Percentiles rank a stretch among this genome's conserved stretches.
Conservation (phyloP, 306 rosid genomes). For the Cicer yamashitae region DNA sequence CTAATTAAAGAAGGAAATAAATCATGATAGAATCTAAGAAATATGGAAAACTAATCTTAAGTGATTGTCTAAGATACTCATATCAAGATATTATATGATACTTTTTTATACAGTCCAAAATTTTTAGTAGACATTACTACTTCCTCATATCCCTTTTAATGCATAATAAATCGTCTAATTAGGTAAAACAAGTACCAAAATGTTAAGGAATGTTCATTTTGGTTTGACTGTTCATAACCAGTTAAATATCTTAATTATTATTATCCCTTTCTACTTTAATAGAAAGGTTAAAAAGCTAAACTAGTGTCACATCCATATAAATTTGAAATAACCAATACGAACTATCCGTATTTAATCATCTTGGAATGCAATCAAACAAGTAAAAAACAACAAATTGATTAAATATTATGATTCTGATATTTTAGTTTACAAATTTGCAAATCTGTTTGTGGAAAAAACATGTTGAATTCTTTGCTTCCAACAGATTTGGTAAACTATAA, state of each 20-base stretch:
- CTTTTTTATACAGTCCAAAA: background rate
- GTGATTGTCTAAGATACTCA: background rate
- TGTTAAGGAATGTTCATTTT: constrained; percentile 15
- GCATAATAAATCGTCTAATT: background rate
- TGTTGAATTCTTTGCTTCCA: background rate
- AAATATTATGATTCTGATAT: background rate
- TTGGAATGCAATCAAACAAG: constrained; percentile 17
- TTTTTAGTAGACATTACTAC: background rate
- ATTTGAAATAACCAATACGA: constrained; percentile 11
- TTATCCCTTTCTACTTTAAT: background rate
- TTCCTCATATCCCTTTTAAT: background rate
- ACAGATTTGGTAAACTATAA: constrained; percentile 13
- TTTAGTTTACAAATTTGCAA: constrained; percentile 14
- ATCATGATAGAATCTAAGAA: background rate
- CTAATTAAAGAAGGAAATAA: background rate
- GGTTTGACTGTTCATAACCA: constrained; percentile 19
- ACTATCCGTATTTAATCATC: constrained; percentile 26
- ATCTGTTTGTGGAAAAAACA: constrained; percentile 6
- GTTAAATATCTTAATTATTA: constrained; percentile 1
- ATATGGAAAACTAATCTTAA: background rate
- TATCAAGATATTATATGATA: background rate
- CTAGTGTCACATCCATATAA: background rate
- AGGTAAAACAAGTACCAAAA: background rate
- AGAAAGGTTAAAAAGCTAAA: background rate
- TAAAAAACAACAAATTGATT: background rate